Conservation (phyloP, 2,329 filamentous ascomycete genomes). For the Penicillium rolfsii region DNA sequence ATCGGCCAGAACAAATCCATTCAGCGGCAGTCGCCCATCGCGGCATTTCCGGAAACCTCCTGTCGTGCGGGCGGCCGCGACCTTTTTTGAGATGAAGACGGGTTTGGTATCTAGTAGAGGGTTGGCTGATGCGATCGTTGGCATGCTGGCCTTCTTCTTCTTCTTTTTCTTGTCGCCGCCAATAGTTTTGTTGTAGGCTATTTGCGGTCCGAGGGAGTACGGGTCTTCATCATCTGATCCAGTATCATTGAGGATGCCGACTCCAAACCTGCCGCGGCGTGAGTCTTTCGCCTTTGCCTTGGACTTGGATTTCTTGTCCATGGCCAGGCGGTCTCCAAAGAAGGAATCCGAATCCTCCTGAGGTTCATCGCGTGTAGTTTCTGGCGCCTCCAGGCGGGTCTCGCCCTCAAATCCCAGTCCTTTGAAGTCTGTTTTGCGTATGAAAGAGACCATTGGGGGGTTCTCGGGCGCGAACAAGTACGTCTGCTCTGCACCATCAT, state of each 20-base stretch:
- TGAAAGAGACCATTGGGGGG: conserved; percentile 61
- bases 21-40: conserved; percentile 77
- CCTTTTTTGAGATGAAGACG: conserved; percentile 74
- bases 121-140: conserved; percentile 59
- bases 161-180: conserved; percentile 82
- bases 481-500: conserved; percentile 50
- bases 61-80: conserved; percentile 45
- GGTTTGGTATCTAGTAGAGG: conserved; percentile 68
- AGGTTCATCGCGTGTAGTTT: conserved; percentile 21
- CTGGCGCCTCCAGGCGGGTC: conserved; percentile 36
- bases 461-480: conserved; percentile 88
- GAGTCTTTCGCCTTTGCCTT: conserved; percentile 63
- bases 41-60: conserved; percentile 70
- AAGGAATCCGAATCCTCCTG: conserved; percentile 40
- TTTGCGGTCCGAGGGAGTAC: conserved; percentile 87
- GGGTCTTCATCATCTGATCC: conserved; percentile 95
- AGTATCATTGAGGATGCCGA: conserved; percentile 87
- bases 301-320: conserved; percentile 42
- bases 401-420: conserved; percentile 53
- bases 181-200: conserved; percentile 81
- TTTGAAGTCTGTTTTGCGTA: conserved; percentile 51
- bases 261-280: conserved; percentile 72
- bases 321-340: conserved; percentile 40
- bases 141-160: conserved; percentile 59
- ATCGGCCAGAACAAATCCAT: conserved; percentile 75